phyloP scores from a whole-genome alignment of 768 basidiomycete species.

The Gelatoporia subvermispora region DNA sequence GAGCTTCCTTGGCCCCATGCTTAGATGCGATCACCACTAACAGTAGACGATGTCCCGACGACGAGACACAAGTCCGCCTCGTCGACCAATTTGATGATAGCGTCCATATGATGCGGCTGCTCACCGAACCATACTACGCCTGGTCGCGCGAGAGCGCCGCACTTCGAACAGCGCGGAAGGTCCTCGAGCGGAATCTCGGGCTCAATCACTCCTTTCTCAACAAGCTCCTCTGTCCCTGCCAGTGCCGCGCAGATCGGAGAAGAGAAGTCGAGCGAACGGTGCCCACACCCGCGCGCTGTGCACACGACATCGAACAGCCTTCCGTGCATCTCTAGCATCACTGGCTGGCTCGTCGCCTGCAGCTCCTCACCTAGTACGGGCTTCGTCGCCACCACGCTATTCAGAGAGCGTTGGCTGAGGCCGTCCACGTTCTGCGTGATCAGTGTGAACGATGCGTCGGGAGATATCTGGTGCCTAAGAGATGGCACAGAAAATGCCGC shows the following conservation, averaged over 20 bases:
- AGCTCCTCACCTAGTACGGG: neutral
- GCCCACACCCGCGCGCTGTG: slow-evolving; percentile 35
- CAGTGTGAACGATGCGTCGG: slow-evolving; percentile 40
- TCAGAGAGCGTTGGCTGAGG: slow-evolving; percentile 36
- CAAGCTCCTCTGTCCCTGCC: slow-evolving; percentile 9
- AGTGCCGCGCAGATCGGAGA: slow-evolving; percentile 18
- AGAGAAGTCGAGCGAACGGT: slow-evolving; percentile 32
- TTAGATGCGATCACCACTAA: slow-evolving; percentile 13
- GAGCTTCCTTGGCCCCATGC: neutral
- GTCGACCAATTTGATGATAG: slow-evolving; percentile 23
- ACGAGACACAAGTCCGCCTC: slow-evolving; percentile 32
- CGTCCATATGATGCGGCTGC: slow-evolving; percentile 20
- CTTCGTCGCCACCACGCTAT: slow-evolving; percentile 2
- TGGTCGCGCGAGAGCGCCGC: slow-evolving; percentile 29
- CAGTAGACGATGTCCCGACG: slow-evolving; percentile 36
- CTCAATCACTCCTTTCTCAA: slow-evolving; percentile 28
- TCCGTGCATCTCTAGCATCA: slow-evolving; percentile 55
- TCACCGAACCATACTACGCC: slow-evolving; percentile 44
- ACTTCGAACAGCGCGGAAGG: slow-evolving; percentile 28
- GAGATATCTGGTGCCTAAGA: slow-evolving; percentile 33
- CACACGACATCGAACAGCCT: slow-evolving; percentile 51
- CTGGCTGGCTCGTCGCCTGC: slow-evolving; percentile 2
- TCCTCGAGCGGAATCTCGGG: slow-evolving; percentile 18
- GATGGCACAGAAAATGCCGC: slow-evolving; percentile 39
- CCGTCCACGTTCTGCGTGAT: slow-evolving; percentile 62